Conservation (phyloP, 345 rosid species). For the Schrenkiella parvula region DNA sequence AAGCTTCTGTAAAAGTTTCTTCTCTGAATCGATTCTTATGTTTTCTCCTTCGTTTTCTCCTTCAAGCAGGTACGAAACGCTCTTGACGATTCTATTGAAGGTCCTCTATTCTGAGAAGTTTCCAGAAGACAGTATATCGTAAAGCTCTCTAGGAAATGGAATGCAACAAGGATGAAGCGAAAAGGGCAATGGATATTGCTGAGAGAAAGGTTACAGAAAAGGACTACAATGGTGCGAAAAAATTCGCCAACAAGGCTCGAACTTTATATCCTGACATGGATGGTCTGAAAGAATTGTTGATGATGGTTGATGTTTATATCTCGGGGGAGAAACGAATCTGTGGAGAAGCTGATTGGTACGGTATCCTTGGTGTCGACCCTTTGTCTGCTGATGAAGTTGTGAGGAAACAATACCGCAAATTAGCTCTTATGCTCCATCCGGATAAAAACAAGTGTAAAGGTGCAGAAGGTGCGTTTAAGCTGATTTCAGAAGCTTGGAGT, state of each 20-base stretch:
- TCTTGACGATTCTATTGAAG: slow-evolving; percentile 14
- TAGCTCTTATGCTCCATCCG: slow-evolving; percentile 75
- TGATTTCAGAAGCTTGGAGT: slow-evolving; percentile 74
- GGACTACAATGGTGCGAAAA: slow-evolving; percentile 68
- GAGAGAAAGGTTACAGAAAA: slow-evolving; percentile 68
- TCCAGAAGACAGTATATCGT: neutral
- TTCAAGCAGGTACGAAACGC: slow-evolving; percentile 15
- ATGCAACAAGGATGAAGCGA: slow-evolving; percentile 89
- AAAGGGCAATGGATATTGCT: slow-evolving; percentile 81
- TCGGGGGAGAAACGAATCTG: slow-evolving; percentile 56
- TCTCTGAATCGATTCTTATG: neutral
- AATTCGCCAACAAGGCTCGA: slow-evolving; percentile 74
- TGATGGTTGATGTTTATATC: slow-evolving; percentile 56
- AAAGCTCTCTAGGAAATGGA: slow-evolving; percentile 47
- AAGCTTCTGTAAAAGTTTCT: neutral
- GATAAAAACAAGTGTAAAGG: slow-evolving; percentile 86
- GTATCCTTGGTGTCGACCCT: slow-evolving; percentile 60
- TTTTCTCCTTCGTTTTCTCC: neutral
- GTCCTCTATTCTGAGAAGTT: neutral
- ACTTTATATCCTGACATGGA: slow-evolving; percentile 68
- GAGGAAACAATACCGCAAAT: slow-evolving; percentile 63
- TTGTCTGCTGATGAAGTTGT: slow-evolving; percentile 59
- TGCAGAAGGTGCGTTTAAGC: slow-evolving; percentile 84
- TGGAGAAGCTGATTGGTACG: slow-evolving; percentile 82
- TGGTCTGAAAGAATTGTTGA: slow-evolving; percentile 59